Evolutionary conservation across 352 stramenopile species (phyloP), one percentile per base, ranked within the genome.

Genomic region (Phytophthora melonis): DNA sequence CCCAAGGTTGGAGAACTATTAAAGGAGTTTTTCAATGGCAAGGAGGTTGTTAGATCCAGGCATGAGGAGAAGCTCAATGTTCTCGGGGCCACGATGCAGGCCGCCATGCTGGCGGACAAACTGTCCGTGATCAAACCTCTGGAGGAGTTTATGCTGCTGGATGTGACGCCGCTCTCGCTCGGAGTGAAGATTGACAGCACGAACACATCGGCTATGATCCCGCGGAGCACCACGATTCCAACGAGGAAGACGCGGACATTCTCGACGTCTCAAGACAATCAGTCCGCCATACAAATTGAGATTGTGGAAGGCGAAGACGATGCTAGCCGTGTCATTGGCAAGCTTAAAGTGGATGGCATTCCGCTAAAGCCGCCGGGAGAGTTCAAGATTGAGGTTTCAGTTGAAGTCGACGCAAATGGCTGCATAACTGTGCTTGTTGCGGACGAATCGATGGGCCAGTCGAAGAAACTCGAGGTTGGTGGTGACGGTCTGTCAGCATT

Each of bases 141-240:
- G 8, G 19, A 39, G 6, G 60, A 55, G n/a, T 55, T 68, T 19
- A 54, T 61, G 32, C 5, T 68, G 14, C 25, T 68, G 49, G 61
- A 68, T 34, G 61, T 54, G 18, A 36, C 45, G 3, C 34, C 49
- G 49, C 50, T 61, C 25, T 41, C 61, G 6, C 23, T 68, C n/a
- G 53, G 50, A n/a, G 49, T 45, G 4, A 41, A 60, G 25, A 49
- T 68, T 9, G 49, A 55, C 39, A 34, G 8, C 13, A 36, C 9
- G 5, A 32, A 14, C 16, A 23, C 23, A 2, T 25, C 45, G 25
- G 21, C 10, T 11, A 56, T 65, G 58, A 56, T 65, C 30, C 30
- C n/a, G 11, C 27, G 45, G 25, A 66, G 36, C 30, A 58, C 45
- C 18, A 53, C 50, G 5, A 25, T 68, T 10, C 49, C 61, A 16